Evolutionary conservation across 495 filamentous ascomycete species (phyloP), one percentile per base, ranked within the genome.

Genomic region (Tuber borchii): DNA sequence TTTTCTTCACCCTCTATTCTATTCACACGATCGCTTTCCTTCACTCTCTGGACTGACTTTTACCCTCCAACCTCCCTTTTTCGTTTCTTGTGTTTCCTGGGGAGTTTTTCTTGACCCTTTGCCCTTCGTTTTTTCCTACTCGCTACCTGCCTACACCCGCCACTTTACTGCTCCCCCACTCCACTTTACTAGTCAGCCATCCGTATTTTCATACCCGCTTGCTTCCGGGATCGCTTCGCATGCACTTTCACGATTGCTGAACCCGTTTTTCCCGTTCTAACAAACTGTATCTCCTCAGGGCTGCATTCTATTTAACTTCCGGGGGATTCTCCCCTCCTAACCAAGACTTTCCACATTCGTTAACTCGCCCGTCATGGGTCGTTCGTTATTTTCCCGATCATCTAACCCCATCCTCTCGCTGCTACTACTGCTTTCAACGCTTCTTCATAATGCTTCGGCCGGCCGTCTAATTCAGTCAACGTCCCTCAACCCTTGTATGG

Each of bases 401-500:
- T n/a, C 61, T 46, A 71, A 73, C 69, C 43, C 40, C 39, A 85
- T 87, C 84, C 81, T 83, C 79, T 83, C 87, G 48, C 77, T 86
- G 70, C 76, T 87, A 46, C 78, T 85, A 31, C 71, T 83, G 71
- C 74, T 81, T 43, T 73, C 82, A n/a, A 78, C 80, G 31, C 82
- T 83, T 22, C 72, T 83, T 72, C 77, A 84, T 14, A 68, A 79
- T 76, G 79, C 79, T 51, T 82, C 83, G 43, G 84, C 85, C 20
- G 73, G 78, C 44, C 81, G 81, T 70, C 74, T 86, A 37, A 89
- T 97, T 72, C 85, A 90, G 80, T 93, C 93, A 65, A 92, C 88
- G 79, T 93, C 93, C 61, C 86, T 97, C 74, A 91, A 89, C 77
- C 85, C 92, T 44, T 97, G 93, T 82, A 91, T 93, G 84, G 87